Evolutionary conservation across 2,329 filamentous ascomycete species (phyloP).

Genomic region (Triangularia verruculosa): DNA sequence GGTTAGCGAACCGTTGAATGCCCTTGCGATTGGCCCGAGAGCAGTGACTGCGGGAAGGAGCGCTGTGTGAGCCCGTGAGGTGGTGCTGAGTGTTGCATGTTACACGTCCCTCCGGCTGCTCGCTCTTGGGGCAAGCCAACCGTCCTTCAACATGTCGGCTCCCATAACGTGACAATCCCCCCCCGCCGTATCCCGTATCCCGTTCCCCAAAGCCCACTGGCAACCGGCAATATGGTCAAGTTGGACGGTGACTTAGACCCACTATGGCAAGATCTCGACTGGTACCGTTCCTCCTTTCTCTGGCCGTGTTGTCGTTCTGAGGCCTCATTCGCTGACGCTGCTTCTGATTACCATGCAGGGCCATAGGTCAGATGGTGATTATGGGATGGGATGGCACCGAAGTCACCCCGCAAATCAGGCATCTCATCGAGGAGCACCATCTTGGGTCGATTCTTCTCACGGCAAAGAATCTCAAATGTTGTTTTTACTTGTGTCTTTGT

Average conservation of each 20-base stretch:
- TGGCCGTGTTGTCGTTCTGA: not conserved
- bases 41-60: not conserved
- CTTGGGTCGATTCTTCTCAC: slow-evolving; percentile 84
- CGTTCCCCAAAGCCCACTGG: slow-evolving; percentile 4
- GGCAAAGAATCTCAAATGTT: slow-evolving; percentile 84
- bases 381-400: slow-evolving; percentile 85
- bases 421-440: slow-evolving; percentile 78
- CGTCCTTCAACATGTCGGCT: slow-evolving; percentile 16
- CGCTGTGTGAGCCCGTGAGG: not conserved
- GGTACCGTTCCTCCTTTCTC: slow-evolving; percentile 45
- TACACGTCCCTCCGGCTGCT: not conserved
- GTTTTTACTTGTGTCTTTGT: slow-evolving; percentile 31
- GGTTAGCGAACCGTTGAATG: slow-evolving; percentile 11
- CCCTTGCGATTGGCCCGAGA: not conserved
- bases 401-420: slow-evolving; percentile 77
- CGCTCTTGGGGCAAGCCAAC: not conserved
- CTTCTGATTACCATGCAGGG: slow-evolving; percentile 41
- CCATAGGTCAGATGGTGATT: slow-evolving; percentile 73
- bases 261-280: slow-evolving; percentile 74
- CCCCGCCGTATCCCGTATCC: slow-evolving; percentile 9
- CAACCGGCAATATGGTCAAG: slow-evolving; percentile 34
- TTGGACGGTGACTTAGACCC: slow-evolving; percentile 52
- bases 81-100: not conserved
- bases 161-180: slow-evolving; percentile 17
- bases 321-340: slow-evolving; percentile 8